Conservation (phyloP, 352 stramenopile species). For the Elongisporangium anandrum region DNA sequence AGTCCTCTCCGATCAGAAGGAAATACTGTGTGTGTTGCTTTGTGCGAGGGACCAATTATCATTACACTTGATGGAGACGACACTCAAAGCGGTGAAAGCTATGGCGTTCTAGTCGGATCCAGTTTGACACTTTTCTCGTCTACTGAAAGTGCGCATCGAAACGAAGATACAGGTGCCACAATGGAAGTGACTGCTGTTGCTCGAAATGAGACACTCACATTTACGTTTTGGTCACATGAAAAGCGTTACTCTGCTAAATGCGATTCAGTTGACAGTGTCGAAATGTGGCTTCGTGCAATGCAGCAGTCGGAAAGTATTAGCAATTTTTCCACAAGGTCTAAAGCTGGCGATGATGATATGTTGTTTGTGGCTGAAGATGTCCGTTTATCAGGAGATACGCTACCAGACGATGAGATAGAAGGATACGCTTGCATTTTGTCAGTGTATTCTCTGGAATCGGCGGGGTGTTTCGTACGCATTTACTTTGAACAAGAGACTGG, state of each 20-base stretch:
- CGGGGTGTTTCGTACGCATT: constrained; percentile 57
- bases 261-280: constrained; percentile 16
- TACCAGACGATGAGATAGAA: constrained; percentile 21
- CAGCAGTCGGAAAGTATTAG: constrained; percentile 42
- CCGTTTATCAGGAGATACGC: background rate
- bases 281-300: constrained; percentile 63
- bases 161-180: constrained; percentile 24
- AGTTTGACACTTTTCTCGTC: constrained; percentile 55
- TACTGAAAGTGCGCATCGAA: constrained; percentile 22
- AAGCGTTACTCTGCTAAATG: constrained; percentile 31
- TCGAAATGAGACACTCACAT: constrained; percentile 24
- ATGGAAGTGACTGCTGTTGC: constrained; percentile 41
- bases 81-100: constrained; percentile 24
- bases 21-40: constrained; percentile 24
- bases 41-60: constrained; percentile 56
- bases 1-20: background rate
- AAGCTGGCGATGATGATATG: constrained; percentile 19
- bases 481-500: constrained; percentile 74
- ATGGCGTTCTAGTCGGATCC: constrained; percentile 59
- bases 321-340: constrained; percentile 19
- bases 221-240: constrained; percentile 45
- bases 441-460: constrained; percentile 61
- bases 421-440: constrained; percentile 65
- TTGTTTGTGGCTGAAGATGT: constrained; percentile 20
- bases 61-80: constrained; percentile 39